Evolutionary conservation across 495 filamentous ascomycete genomes (phyloP).

Genomic region (Corynascus novoguineensis): DNA sequence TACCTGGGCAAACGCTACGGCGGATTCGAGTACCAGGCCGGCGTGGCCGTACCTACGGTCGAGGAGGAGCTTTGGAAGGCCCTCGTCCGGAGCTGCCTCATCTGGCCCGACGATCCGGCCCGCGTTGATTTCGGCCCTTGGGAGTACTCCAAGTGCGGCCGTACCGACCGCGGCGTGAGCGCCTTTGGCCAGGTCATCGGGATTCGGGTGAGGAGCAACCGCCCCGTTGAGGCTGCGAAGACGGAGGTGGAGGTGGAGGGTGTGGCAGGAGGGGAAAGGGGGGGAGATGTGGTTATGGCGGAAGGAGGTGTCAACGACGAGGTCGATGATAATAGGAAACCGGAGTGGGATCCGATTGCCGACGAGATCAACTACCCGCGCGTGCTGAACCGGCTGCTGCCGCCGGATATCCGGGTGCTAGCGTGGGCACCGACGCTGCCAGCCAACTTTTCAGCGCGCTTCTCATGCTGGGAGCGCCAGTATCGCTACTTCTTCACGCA

Average conservation of each 20-base stretch:
- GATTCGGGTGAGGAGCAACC: conserved; percentile 71
- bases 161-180: conserved; percentile 89
- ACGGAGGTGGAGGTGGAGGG: conserved; percentile 17
- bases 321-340: conserved; percentile 14
- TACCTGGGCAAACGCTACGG: conserved; percentile 89
- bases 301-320: conserved; percentile 6
- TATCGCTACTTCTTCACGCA: conserved; percentile 98
- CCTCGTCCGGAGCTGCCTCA: conserved; percentile 68
- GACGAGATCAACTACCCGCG: conserved; percentile 81
- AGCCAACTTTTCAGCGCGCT: conserved; percentile 78
- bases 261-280: neutral
- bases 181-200: conserved; percentile 94
- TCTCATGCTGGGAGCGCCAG: conserved; percentile 79
- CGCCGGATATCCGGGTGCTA: conserved; percentile 79
- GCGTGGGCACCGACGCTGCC: conserved; percentile 89
- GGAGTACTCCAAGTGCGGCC: conserved; percentile 89
- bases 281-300: conserved; percentile 19
- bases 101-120: conserved; percentile 58
- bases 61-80: conserved; percentile 93
- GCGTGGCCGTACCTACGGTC: conserved; percentile 65
- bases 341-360: conserved; percentile 61
- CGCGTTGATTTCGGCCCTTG: conserved; percentile 67
- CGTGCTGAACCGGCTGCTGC: conserved; percentile 79
- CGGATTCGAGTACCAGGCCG: conserved; percentile 77
- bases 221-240: conserved; percentile 33